Evolutionary conservation across 148 eudicot species (phyloP).

Genomic region (Rhododendron griersonianum): DNA sequence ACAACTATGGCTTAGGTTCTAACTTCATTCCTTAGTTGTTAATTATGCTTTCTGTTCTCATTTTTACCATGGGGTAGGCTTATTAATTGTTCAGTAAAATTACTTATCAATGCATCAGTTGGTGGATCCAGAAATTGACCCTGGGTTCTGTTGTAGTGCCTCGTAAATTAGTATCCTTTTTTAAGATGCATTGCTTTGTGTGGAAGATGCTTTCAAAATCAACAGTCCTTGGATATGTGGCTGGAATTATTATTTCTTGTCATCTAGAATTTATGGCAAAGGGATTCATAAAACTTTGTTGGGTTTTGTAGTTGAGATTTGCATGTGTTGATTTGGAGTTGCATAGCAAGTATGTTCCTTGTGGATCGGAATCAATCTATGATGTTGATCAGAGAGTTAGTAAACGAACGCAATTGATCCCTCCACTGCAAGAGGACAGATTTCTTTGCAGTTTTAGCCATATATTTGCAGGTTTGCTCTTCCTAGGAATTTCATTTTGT

Average conservation of each 20-base stretch:
- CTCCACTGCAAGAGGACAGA: slow-evolving; percentile 87
- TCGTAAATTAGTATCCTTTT: background rate
- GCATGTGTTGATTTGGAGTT: slow-evolving; percentile 82
- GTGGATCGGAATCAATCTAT: slow-evolving; percentile 79
- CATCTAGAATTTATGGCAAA: background rate
- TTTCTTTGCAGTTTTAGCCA: slow-evolving; percentile 93
- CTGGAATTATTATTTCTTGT: background rate
- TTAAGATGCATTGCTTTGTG: background rate
- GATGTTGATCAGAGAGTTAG: slow-evolving; percentile 81
- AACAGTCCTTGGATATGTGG: background rate
- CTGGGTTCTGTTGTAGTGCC: background rate
- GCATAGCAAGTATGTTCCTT: slow-evolving; percentile 76
- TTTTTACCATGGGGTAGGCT: background rate
- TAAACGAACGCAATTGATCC: slow-evolving; percentile 68
- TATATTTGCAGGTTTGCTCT: slow-evolving; percentile 78
- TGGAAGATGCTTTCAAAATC: background rate
- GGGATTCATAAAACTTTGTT: background rate
- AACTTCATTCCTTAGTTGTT: background rate
- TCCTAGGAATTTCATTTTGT: background rate
- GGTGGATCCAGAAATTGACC: background rate
- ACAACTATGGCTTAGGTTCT: background rate
- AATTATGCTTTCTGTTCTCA: background rate
- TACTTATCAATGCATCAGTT: background rate
- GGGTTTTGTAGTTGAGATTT: slow-evolving; percentile 57
- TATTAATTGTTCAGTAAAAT: background rate